Percentiles rank a stretch among this genome's conserved stretches.
Evolutionary conservation across 768 basidiomycete species (phyloP).

Genomic region (Piloderma croceum): DNA sequence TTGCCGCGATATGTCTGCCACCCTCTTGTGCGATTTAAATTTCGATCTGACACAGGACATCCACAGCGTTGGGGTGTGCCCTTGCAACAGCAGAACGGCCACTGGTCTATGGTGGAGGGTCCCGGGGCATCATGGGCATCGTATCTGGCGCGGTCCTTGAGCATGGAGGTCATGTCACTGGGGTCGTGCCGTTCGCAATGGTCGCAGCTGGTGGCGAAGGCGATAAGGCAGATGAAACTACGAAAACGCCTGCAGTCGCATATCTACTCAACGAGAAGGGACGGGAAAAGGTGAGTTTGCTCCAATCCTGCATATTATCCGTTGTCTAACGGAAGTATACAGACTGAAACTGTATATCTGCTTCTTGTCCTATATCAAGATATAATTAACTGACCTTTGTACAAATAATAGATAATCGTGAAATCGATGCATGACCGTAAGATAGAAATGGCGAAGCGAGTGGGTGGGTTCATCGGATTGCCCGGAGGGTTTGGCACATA

Average conservation of each 20-base stretch:
- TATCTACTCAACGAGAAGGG: constrained; percentile 25
- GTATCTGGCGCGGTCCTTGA: constrained; percentile 63
- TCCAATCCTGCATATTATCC: neutral
- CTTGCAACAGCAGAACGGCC: constrained; percentile 54
- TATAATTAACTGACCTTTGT: constrained; percentile 16
- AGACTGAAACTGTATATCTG: neutral
- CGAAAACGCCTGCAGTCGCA: constrained; percentile 14
- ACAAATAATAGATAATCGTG: constrained; percentile 53
- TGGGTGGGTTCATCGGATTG: constrained; percentile 77
- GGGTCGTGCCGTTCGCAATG: constrained; percentile 78
- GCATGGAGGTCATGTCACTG: constrained; percentile 66
- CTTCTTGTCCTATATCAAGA: neutral
- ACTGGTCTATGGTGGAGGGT: constrained; percentile 85
- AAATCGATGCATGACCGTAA: constrained; percentile 88
- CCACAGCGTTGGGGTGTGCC: constrained; percentile 66
- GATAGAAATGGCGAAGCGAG: constrained; percentile 80
- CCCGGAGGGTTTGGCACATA: constrained; percentile 95
- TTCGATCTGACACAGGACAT: constrained; percentile 2
- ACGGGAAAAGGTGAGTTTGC: constrained; percentile 29
- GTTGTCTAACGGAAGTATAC: too few species aligned
- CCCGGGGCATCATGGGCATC: constrained; percentile 80
- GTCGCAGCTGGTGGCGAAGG: constrained; percentile 57
- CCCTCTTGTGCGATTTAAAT: constrained; percentile 1
- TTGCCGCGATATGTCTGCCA: constrained; percentile 66
- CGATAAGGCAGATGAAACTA: constrained; percentile 35